Base-by-base conservation (phyloP, 2,329 filamentous ascomycete species). In the Corniculantispora saksenae region DNA sequence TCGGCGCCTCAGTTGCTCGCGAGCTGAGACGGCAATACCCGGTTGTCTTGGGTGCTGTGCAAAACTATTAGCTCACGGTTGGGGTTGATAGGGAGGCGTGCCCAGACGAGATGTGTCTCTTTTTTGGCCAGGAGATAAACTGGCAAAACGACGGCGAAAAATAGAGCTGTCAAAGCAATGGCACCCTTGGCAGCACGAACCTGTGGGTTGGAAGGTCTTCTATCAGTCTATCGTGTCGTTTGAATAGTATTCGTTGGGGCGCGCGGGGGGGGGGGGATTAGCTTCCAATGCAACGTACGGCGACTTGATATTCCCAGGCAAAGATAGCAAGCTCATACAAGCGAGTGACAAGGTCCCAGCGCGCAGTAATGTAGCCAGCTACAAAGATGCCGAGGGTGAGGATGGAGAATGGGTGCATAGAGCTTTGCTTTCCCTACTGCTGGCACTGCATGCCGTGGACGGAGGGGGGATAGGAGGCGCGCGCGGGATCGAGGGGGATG, bases 311-410 rank as follows among this genome's bases (percentile, higher is more conserved):
- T 79, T 98, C 92, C 93, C 94, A 97, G 71, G 96, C 95, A 79
- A 98, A 99, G 70, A 97, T 91, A 71, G 93, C 91, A 74, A 99
- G 88, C 81, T 99, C 94, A 90, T 97, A 97, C 73, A 98, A 86
- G 74, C 94, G 90, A 72, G 94, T 97, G 71, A 97, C 93, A 69
- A 99, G 89, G 81, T 98, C 95, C 94, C 95, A 99, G 84, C 95
- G 91, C 77, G 95, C 95, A 81, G 95, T 99, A 79, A 94, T 98
- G 86, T 99, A 99, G 80, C 95, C 95, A 83, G 95, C 94, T 86
- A 98, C 91, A 84, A 99, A 99, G 83, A 99, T 97, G 82, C 91
- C 93, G 82, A 97, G 89, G 75, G 94, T 97, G 80, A 97, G 87
- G 79, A 94, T 84, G 69, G 94, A 98, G 84, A 98, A 97, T 75